These are phyloP conservation scores for Erodium maritimum DNA, from an alignment of 345 rosid species.

Conservation along the genomic window DNA sequence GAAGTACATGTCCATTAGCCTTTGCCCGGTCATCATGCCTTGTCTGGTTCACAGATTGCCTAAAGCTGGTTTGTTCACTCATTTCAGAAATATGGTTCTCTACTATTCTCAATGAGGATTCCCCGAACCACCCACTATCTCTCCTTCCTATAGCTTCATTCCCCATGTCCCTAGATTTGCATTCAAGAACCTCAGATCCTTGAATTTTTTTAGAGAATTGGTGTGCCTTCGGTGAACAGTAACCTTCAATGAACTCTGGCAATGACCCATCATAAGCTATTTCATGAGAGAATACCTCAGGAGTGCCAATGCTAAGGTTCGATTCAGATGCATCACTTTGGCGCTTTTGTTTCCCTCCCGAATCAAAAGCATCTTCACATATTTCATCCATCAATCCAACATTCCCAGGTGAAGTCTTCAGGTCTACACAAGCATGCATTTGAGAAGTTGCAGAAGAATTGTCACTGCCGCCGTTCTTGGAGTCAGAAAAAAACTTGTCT, in stretches of 20 bases:
- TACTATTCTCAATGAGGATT: conserved; percentile 36
- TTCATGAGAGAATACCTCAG: conserved; percentile 24
- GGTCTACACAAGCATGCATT: conserved; percentile 19
- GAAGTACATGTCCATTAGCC: conserved; percentile 44
- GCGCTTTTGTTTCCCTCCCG: conserved; percentile 28
- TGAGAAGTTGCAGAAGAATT: conserved; percentile 28
- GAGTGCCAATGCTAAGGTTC: conserved; percentile 22
- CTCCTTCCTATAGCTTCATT: conserved; percentile 39
- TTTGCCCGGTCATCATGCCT: conserved; percentile 27
- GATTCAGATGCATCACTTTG: conserved; percentile 30
- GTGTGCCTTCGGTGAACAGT: conserved; percentile 48
- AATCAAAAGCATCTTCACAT: conserved; percentile 56
- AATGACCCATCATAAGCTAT: conserved; percentile 27
- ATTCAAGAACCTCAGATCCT: conserved; percentile 15
- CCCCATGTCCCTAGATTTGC: conserved; percentile 22
- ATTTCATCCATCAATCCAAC: conserved; percentile 70
- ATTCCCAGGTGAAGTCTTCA: conserved; percentile 17
- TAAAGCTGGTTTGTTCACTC: conserved; percentile 30
- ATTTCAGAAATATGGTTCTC: conserved; percentile 74
- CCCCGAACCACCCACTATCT: conserved; percentile 69
- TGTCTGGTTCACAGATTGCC: conserved; percentile 20
- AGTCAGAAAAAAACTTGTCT: conserved; percentile 27
- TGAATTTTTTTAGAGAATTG: conserved; percentile 44
- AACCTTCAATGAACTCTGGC: conserved; percentile 78
- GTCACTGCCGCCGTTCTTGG: conserved; percentile 14